These are phyloP conservation scores for Auriscalpium vulgare DNA, from an alignment of 768 basidiomycete species.

Conservation along the genomic window DNA sequence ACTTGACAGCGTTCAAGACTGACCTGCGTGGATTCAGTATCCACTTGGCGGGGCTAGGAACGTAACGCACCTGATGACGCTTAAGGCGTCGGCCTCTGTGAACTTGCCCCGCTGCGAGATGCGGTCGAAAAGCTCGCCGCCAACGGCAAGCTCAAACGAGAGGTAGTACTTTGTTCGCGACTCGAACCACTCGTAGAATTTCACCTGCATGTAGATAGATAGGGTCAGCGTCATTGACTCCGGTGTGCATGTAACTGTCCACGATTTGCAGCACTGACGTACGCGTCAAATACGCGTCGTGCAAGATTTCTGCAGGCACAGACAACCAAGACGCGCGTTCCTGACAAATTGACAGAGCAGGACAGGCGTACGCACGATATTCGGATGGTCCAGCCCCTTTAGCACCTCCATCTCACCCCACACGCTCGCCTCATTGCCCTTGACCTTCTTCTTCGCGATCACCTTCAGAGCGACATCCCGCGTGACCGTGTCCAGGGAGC, in stretches of 20 bases:
- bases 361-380: conserved; percentile 54
- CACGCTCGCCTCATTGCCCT: conserved; percentile 81
- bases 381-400: conserved; percentile 82
- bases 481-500: conserved; percentile 26
- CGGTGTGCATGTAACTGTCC: too few species aligned
- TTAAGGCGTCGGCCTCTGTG: conserved; percentile 85
- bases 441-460: conserved; percentile 93
- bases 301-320: neutral
- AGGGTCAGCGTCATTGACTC: neutral
- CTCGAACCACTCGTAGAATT: conserved; percentile 96
- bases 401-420: conserved; percentile 94
- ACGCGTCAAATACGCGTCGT: too few species aligned
- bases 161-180: conserved; percentile 91
- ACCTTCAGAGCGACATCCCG: conserved; percentile 84
- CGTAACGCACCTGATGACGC: conserved; percentile 55
- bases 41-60: neutral
- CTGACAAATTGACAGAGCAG: conserved; percentile 1
- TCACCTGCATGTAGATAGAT: conserved; percentile 50
- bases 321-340: neutral
- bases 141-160: conserved; percentile 88
- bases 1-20: conserved; percentile 76
- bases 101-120: conserved; percentile 84
- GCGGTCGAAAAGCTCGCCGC: conserved; percentile 91
- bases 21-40: conserved; percentile 38
- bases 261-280: too few species aligned